These are phyloP conservation scores for Amanita fuliginea DNA, from an alignment of 768 basidiomycete genomes.

Conservation along the genomic window DNA sequence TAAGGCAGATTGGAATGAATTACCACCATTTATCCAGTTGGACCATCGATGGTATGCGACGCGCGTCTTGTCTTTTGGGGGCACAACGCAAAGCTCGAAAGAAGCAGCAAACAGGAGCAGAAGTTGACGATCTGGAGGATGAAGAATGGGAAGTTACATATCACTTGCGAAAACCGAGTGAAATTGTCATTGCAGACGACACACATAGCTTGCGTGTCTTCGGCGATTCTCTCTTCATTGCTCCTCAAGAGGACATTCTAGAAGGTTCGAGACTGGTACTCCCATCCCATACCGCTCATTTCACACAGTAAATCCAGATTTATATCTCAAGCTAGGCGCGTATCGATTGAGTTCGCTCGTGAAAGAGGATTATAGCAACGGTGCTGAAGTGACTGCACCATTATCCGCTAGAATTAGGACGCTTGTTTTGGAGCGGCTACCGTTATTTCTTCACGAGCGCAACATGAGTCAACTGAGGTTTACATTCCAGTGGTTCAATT, in stretches of 20 bases:
- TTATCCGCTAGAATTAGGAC: constrained; percentile 39
- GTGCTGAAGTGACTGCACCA: constrained; percentile 37
- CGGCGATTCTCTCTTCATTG: constrained; percentile 61
- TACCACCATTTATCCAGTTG: constrained; percentile 36
- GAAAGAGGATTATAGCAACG: constrained; percentile 63
- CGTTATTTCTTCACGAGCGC: constrained; percentile 88
- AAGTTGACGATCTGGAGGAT: constrained; percentile 41
- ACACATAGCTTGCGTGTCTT: constrained; percentile 73
- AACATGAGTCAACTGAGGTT: constrained; percentile 53
- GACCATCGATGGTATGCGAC: constrained; percentile 57
- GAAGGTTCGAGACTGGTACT: constrained; percentile 41
- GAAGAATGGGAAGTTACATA: constrained; percentile 68
- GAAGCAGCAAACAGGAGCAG: constrained; percentile 15
- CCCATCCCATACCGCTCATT: neutral
- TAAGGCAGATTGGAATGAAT: constrained; percentile 83
- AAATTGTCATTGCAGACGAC: constrained; percentile 83
- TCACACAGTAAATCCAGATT: constrained; percentile 28
- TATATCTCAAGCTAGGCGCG: constrained; percentile 73
- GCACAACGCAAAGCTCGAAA: constrained; percentile 45
- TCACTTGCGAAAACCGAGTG: constrained; percentile 56
- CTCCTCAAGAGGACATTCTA: constrained; percentile 83
- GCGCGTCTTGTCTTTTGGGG: constrained; percentile 62
- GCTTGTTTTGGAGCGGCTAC: constrained; percentile 73
- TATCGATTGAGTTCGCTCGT: constrained; percentile 61
- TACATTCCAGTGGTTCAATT: constrained; percentile 55